phyloP scores from a whole-genome alignment of 768 basidiomycete species.

The Auricularia sp. region DNA sequence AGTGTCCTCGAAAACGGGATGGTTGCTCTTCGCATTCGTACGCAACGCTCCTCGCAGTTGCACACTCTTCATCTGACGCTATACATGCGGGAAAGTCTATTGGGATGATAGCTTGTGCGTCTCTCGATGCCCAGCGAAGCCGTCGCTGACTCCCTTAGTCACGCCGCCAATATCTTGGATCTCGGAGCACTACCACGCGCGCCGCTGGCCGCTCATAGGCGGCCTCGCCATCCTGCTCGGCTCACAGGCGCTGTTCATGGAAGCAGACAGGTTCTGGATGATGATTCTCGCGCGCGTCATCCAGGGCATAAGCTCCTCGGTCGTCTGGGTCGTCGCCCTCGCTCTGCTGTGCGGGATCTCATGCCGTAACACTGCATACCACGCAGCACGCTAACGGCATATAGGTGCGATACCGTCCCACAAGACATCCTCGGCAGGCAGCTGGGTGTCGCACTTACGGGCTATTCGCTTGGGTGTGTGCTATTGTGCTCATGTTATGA shows the following conservation, averaged over 20 bases:
- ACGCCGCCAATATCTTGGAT: neutral
- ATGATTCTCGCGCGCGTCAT: constrained; percentile 51
- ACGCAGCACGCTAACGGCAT: neutral
- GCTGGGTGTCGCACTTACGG: constrained; percentile 50
- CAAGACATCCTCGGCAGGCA: constrained; percentile 44
- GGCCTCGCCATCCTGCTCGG: constrained; percentile 17
- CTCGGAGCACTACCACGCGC: neutral
- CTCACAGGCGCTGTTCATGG: constrained; percentile 53
- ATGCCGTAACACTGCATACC: neutral
- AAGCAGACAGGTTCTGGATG: constrained; percentile 42
- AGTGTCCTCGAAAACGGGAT: constrained; percentile 44
- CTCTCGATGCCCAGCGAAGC: neutral
- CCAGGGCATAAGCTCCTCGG: constrained; percentile 49
- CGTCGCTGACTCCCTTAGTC: neutral
- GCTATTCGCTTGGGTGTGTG: constrained; percentile 42
- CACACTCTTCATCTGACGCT: neutral
- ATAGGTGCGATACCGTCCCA: constrained; percentile 47
- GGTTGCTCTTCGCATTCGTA: constrained; percentile 52
- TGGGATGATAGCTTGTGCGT: constrained; percentile 45
- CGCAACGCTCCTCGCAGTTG: constrained; percentile 12
- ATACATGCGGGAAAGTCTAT: constrained; percentile 26
- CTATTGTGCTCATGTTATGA: neutral
- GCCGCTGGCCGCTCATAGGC: neutral
- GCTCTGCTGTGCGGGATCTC: constrained; percentile 39
- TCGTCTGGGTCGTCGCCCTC: constrained; percentile 54